Conservation (phyloP, 352 stramenopile genomes). For the Peronospora destructor region DNA sequence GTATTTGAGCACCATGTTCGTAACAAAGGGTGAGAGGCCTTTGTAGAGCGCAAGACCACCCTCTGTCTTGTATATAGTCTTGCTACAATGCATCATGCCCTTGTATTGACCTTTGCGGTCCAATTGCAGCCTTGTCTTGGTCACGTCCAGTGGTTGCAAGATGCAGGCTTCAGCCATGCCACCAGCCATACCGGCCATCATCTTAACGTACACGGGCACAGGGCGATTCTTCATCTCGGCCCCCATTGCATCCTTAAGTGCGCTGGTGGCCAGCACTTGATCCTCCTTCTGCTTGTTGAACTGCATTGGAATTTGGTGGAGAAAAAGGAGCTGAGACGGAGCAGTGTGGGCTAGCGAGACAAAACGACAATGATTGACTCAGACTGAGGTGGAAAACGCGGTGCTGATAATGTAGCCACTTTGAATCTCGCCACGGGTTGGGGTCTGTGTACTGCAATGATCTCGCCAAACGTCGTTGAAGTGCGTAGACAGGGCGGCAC, state of each 20-base stretch:
- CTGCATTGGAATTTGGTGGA: conserved; percentile 4
- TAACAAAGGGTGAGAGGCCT: conserved; percentile 77
- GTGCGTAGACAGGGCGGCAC: conserved; percentile 9
- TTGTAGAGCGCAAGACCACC: conserved; percentile 78
- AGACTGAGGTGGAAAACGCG: neutral
- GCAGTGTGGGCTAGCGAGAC: conserved; percentile 15
- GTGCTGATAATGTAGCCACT: conserved; percentile 8
- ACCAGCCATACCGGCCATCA: conserved; percentile 80
- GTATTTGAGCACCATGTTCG: conserved; percentile 88
- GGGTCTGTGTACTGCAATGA: too few relatives aligned
- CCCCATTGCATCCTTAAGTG: conserved; percentile 68
- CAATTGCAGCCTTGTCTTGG: conserved; percentile 83
- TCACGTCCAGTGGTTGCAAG: conserved; percentile 79
- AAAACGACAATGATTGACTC: conserved; percentile 26
- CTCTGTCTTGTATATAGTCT: conserved; percentile 77
- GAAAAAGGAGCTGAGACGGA: neutral
- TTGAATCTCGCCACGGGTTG: conserved; percentile 3
- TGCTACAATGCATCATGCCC: conserved; percentile 75
- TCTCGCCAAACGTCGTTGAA: too few relatives aligned
- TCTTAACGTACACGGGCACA: conserved; percentile 78
- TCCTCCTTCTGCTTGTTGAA: conserved; percentile 22
- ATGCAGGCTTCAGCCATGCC: conserved; percentile 81
- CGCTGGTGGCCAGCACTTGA: conserved; percentile 53
- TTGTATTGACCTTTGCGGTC: conserved; percentile 74
- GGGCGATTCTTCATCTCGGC: conserved; percentile 61